Evolutionary conservation across 129 eudicot species (phyloP), one percentile per base, ranked within the genome.

Genomic region (Centaurea solstitialis): DNA sequence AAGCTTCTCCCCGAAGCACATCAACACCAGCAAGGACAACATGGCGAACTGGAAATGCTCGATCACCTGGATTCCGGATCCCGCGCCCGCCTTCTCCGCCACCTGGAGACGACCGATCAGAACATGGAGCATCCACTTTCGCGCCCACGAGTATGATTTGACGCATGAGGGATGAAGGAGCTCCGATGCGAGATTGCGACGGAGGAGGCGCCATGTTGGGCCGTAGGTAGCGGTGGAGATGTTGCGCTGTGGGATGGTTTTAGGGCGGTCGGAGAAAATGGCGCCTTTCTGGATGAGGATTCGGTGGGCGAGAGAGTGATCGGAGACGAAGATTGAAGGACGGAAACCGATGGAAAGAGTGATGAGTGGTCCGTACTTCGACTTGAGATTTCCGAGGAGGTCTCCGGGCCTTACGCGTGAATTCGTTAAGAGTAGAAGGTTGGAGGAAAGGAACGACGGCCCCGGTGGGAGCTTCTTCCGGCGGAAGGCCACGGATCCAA

Each of bases 1-100:
- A 0, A 93, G 81, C 83, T 93, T 86, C 37, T 87, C 88, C 0
- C 98, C 98, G 1, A 93, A 90, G 53, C 96, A 93, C 93, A 93
- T 88, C 5, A 83, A 50, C 65, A 82, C 88, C 10, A 90, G 84
- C n/a, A 93, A 40, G 5, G 88, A 71, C 53, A 90, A 90, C 88
- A 90, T 88, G 13, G 93, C 90, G 30, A 79, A 72, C 22, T 79
- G 89, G 15, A 90, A 83, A 23, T 90, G 89, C 22, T 90, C 93
- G 30, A 84, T 45, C 23, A 93, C 84, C 53, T 28, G 83, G 4
- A 90, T n/a, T n/a, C n/a, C n/a, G n/a, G n/a, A n/a, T n/a, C n/a
- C 47, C 1, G n/a, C 70, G 4, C 15, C 66, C 39, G 47, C 61
- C n/a, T n/a, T n/a, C 61, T 17, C 61, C 61, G 18, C 7, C 62